Conservation (phyloP, 495 filamentous ascomycete species). For the Lentithecium fluviatile region DNA sequence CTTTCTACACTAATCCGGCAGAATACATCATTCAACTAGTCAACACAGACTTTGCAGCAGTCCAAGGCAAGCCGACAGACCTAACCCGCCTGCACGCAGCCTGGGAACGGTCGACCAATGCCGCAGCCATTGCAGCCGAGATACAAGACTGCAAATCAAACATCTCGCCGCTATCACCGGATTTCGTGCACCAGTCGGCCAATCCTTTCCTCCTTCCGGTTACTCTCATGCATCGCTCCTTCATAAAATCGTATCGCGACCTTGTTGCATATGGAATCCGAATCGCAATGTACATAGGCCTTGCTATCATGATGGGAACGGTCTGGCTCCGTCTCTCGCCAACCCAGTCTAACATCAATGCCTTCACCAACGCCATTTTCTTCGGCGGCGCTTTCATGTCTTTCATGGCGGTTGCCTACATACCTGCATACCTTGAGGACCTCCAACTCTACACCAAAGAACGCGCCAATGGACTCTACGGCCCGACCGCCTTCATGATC, state of each 20-base stretch:
- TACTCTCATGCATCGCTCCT: slow-evolving; percentile 66
- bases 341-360: slow-evolving; percentile 66
- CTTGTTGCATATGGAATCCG: slow-evolving; percentile 79
- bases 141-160: not conserved
- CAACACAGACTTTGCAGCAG: slow-evolving; percentile 67
- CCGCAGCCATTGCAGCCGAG: slow-evolving; percentile 11
- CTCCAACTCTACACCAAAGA: slow-evolving; percentile 71
- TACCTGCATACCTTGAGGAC: slow-evolving; percentile 80
- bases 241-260: slow-evolving; percentile 78
- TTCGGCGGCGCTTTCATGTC: slow-evolving; percentile 85
- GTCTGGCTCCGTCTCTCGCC: slow-evolving; percentile 72
- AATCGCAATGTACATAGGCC: slow-evolving; percentile 77
- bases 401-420: slow-evolving; percentile 85
- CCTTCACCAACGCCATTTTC: slow-evolving; percentile 80
- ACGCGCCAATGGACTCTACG: slow-evolving; percentile 77
- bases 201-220: slow-evolving; percentile 44
- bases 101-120: slow-evolving; percentile 44
- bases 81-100: slow-evolving; percentile 47
- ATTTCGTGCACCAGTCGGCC: slow-evolving; percentile 27
- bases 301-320: slow-evolving; percentile 86
- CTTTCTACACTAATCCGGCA: slow-evolving; percentile 69
- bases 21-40: slow-evolving; percentile 73
- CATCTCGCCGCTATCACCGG: slow-evolving; percentile 5
- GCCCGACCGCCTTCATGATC: slow-evolving; percentile 66
- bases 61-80: slow-evolving; percentile 46